These are phyloP conservation scores for Alternaria atra DNA, from an alignment of 2,329 filamentous ascomycete genomes.

Conservation along the genomic window DNA sequence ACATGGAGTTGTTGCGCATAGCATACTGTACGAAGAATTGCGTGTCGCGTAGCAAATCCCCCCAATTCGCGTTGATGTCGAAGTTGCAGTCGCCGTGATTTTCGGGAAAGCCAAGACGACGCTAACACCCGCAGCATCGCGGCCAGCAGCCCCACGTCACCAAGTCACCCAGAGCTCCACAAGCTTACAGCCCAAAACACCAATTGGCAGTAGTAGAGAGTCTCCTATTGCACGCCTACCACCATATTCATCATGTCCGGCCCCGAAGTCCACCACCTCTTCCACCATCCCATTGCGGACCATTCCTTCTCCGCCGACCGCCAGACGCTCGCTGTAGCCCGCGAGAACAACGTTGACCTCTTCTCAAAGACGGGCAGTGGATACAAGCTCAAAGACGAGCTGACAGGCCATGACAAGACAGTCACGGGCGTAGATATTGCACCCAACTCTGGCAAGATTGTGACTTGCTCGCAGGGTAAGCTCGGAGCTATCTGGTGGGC, in stretches of 20 bases:
- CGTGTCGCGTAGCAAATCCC: not conserved
- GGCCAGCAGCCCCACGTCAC: slow-evolving; percentile 17
- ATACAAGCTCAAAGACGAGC: slow-evolving; percentile 87
- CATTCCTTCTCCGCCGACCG: slow-evolving; percentile 97
- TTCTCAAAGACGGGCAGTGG: slow-evolving; percentile 77
- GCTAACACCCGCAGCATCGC: slow-evolving; percentile 19
- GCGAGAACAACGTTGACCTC: slow-evolving; percentile 89
- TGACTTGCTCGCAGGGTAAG: slow-evolving; percentile 93
- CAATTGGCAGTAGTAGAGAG: slow-evolving; percentile 81
- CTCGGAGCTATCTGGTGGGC: not conserved
- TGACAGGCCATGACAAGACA: slow-evolving; percentile 96
- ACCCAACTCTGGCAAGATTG: slow-evolving; percentile 87
- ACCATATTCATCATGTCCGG: slow-evolving; percentile 71
- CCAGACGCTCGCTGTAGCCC: slow-evolving; percentile 86
- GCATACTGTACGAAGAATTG: not conserved
- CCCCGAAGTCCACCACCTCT: slow-evolving; percentile 94
- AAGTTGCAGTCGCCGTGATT: slow-evolving; percentile 31
- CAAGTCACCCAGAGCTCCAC: slow-evolving; percentile 15
- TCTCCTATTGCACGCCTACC: slow-evolving; percentile 75
- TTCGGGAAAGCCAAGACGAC: slow-evolving; percentile 44
- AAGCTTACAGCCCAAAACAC: slow-evolving; percentile 9
- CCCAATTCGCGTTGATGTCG: slow-evolving; percentile 11
- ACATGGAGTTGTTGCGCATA: not conserved
- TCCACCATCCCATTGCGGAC: slow-evolving; percentile 95
- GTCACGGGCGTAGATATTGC: slow-evolving; percentile 97